These are phyloP conservation scores for Ilyonectria robusta DNA, from an alignment of 2,329 filamentous ascomycete genomes.

Conservation along the genomic window DNA sequence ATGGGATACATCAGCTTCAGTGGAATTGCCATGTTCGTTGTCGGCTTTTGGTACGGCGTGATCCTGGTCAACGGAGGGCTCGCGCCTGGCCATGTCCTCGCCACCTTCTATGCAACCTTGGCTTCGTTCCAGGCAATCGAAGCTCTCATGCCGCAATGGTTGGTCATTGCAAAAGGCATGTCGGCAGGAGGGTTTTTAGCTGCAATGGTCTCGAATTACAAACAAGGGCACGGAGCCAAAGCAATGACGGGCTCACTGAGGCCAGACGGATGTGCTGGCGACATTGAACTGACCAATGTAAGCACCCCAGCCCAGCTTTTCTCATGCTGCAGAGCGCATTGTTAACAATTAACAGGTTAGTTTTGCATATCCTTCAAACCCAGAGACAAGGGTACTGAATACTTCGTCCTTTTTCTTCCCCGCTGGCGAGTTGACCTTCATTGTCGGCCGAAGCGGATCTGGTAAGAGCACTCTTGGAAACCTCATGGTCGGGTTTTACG, in stretches of 20 bases:
- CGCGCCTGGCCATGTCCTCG: conserved; percentile 78
- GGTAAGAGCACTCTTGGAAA: conserved; percentile 93
- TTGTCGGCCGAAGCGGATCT: conserved; percentile 89
- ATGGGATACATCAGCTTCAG: conserved; percentile 81
- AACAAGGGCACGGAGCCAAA: background rate
- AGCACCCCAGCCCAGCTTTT: conserved; percentile 43
- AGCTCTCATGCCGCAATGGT: conserved; percentile 80
- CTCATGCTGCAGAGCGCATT: background rate
- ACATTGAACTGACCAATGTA: conserved; percentile 79
- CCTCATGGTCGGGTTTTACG: conserved; percentile 84
- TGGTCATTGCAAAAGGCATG: conserved; percentile 84
- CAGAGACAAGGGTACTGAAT: conserved; percentile 70
- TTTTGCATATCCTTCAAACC: conserved; percentile 85
- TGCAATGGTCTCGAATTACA: conserved; percentile 55
- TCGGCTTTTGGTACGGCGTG: conserved; percentile 91
- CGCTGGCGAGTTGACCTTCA: conserved; percentile 80
- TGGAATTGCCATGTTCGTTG: conserved; percentile 83
- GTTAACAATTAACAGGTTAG: conserved; percentile 69
- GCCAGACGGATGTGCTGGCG: conserved; percentile 69
- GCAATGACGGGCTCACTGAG: conserved; percentile 30
- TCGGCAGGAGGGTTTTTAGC: conserved; percentile 77
- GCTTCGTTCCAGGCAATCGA: conserved; percentile 83
- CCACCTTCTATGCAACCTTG: conserved; percentile 87
- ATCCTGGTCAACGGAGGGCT: conserved; percentile 74
- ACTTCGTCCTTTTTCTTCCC: conserved; percentile 78